These are phyloP conservation scores for Trichoderma sp. DNA, from an alignment of 2,329 filamentous ascomycete species.

Conservation along the genomic window DNA sequence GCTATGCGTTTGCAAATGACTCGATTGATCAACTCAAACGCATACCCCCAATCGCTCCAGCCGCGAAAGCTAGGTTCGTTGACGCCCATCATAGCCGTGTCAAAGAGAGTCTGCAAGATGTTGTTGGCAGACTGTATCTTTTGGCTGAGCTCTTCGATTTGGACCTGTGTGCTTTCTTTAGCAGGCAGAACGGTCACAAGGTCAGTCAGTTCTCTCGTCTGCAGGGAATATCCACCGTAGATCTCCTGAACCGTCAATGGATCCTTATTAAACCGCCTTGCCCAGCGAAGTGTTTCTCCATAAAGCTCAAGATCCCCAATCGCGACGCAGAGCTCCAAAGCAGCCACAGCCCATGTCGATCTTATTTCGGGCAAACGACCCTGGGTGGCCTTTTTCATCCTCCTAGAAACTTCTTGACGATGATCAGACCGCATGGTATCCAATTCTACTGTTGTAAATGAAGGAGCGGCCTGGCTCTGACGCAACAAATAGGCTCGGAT, in stretches of 20 bases:
- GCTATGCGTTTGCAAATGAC: not conserved
- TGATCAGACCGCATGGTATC: not conserved
- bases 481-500: not conserved
- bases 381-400: constrained; percentile 26
- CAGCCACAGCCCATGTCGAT: constrained; percentile 28
- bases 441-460: not conserved
- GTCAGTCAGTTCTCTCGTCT: constrained; percentile 22
- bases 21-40: not conserved
- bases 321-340: constrained; percentile 30
- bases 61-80: constrained; percentile 9
- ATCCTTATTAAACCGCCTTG: constrained; percentile 32
- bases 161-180: not conserved
- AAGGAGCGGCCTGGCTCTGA: not conserved
- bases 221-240: constrained; percentile 23
- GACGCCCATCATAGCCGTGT: not conserved
- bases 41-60: not conserved
- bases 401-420: constrained; percentile 22
- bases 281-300: constrained; percentile 28
- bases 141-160: not conserved
- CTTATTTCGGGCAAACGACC: constrained; percentile 25
- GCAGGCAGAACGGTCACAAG: constrained; percentile 11
- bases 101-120: not conserved
- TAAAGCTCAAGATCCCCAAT: constrained; percentile 26
- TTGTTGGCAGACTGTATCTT: not conserved
- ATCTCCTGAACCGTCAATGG: constrained; percentile 2